Evolutionary conservation across 352 stramenopile species (phyloP), one percentile per base, ranked within the genome.

Genomic region (Pythium utonaiense): DNA sequence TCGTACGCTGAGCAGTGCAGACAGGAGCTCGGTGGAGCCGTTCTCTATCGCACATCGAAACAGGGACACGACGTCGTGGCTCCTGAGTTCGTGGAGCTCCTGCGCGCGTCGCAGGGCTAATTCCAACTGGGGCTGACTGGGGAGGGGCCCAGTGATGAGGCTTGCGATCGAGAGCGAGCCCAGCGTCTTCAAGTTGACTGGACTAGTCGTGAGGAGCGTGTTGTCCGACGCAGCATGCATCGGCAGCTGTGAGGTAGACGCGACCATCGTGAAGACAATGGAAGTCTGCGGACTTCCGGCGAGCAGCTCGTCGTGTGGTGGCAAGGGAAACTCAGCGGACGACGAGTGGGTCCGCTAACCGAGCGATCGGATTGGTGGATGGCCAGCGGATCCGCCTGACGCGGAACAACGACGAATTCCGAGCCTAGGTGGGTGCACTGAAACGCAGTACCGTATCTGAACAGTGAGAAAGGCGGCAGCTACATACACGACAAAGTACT

Each of bases 341-440:
- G 31, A n/a, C 14, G 7, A 27, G 16, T 31, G 17, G 38, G 58
- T 65, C 50, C 58, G 50, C 58, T 14, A 17, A 40, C 31, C 3
- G 17, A 50, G 14, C 1, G 7, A 14, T 60, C 27, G 49, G 50
- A 65, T 65, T 65, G 58, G 58, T 31, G 58, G 17, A n/a, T 48
- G 36, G 22, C 3, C 4, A 36, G 16, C 10, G 30, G 24, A 31
- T 61, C 25, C 41, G 17, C 13, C 8, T 9, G 17, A 8, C 21
- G 16, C 10, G 3, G 58, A 65, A 65, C 58, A 55, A 6, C 30
- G 25, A 14, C 49, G 58, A 65, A 65, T 65, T 65, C 57, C 19
- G 53, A n/a, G n/a, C n/a, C n/a, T n/a, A n/a, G n/a, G n/a, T n/a
- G n/a, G n/a, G n/a, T n/a, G n/a, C n/a, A n/a, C n/a, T n/a, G n/a